Base-by-base conservation (phyloP, 306 rosid genomes). In the Citrullus colocynthis region DNA sequence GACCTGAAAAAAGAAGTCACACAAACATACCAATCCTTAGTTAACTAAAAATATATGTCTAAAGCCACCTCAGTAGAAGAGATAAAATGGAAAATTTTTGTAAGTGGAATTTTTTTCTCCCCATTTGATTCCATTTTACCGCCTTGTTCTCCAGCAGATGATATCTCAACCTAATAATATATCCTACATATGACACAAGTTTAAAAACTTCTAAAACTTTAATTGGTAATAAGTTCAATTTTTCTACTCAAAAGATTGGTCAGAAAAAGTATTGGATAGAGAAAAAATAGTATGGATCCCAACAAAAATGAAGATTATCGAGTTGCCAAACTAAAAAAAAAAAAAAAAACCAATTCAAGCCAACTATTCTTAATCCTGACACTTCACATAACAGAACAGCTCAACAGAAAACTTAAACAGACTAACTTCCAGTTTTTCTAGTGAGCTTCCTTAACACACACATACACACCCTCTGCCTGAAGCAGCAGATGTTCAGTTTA, bases 1-100 rank as follows among this genome's bases (percentile, higher is more conserved):
- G 67, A 94, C 95, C 98, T 94, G 91, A 78, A 79, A 74, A 56
- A 78, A 34, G 17, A 41, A 65, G 58, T 42, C 14, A 77, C 54
- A 80, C 39, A 14, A 39, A 75, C 9, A 13, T 39, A 69, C 45
- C 41, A 81, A 32, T 37, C 61, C 69, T 56, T 9, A 45, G 41
- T 72, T 72, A 12, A 49, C 55, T 49, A 49, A 44, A 28, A 18
- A 28, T 49, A 71, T 13, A 30, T 48, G 58, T 24, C 12, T 52
- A 39, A 78, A 4, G 74, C 44, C 14, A 20, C 41, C 71, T 73
- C 66, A 49, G 15, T 51, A 37, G 34, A 44, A 65, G 62, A 1
- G 16, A 1, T 39, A 39, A 74, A n/a, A 17, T 2, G 6, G 9
- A 5, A 70, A 66, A 70, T 3, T 14, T 28, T 48, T 41, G 57